Percentiles rank a stretch among this genome's conserved stretches.
These are phyloP conservation scores for Xylaria acuta DNA, from an alignment of 495 filamentous ascomycete genomes.

Conservation along the genomic window DNA sequence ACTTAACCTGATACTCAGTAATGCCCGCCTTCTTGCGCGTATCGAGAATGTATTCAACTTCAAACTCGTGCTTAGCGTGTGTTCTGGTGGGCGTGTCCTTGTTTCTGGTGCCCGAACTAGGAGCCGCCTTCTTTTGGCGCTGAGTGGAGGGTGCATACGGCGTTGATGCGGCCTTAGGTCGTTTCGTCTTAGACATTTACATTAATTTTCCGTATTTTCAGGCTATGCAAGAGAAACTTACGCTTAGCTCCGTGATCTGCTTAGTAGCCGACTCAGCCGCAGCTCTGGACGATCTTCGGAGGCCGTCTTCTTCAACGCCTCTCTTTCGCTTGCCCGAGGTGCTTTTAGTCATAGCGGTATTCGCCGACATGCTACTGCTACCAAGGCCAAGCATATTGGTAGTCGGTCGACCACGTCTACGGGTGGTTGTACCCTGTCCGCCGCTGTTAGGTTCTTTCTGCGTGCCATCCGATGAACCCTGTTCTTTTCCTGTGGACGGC, in stretches of 20 bases:
- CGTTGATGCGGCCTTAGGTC: neutral
- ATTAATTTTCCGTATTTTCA: neutral
- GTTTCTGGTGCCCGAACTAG: slow-evolving; percentile 7
- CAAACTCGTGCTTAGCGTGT: slow-evolving; percentile 42
- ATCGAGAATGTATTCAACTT: slow-evolving; percentile 48
- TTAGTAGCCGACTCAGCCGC: slow-evolving; percentile 7
- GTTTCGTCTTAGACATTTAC: neutral
- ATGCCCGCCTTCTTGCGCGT: slow-evolving; percentile 37
- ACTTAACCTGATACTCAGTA: slow-evolving; percentile 50
- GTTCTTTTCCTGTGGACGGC: neutral
- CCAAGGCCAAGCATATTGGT: neutral
- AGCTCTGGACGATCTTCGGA: slow-evolving; percentile 15
- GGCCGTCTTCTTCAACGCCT: neutral
- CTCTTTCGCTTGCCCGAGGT: slow-evolving; percentile 10
- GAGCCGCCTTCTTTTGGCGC: neutral
- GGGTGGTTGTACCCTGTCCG: neutral
- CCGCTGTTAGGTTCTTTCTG: neutral
- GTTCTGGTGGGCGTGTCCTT: slow-evolving; percentile 22
- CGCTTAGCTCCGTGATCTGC: slow-evolving; percentile 14
- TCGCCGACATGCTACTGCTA: no score
- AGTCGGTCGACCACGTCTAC: slow-evolving; percentile 16
- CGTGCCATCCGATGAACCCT: neutral
- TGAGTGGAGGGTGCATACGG: neutral
- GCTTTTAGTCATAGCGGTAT: neutral
- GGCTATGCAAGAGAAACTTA: neutral